Conservation (phyloP, 371 early-diverging fungal genomes). For the Aphelidium insulamus region DNA sequence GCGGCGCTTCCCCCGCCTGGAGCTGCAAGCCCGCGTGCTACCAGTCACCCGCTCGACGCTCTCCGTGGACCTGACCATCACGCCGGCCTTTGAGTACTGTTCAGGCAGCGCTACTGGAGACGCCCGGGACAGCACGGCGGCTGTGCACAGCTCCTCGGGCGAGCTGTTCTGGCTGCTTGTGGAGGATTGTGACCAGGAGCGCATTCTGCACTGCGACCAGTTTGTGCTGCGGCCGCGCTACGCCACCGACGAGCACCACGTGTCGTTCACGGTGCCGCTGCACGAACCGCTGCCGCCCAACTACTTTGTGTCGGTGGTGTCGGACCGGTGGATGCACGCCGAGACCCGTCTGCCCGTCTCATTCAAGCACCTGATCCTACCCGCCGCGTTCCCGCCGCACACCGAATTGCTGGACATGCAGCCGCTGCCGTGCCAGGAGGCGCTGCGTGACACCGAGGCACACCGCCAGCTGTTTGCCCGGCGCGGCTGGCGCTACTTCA, state of each 20-base stretch:
- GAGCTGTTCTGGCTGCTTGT: slow-evolving; percentile 85
- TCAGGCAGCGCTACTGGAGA: too few species aligned
- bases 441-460: slow-evolving; percentile 43
- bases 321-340: slow-evolving; percentile 85
- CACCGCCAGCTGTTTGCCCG: too few species aligned
- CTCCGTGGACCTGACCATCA: slow-evolving; percentile 66
- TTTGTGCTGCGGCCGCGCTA: slow-evolving; percentile 61
- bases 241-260: slow-evolving; percentile 36
- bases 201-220: slow-evolving; percentile 61
- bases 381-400: slow-evolving; percentile 78
- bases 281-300: slow-evolving; percentile 86
- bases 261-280: slow-evolving; percentile 80
- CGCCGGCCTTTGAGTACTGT: slow-evolving; percentile 83
- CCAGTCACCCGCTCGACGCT: slow-evolving; percentile 78
- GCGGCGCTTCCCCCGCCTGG: slow-evolving; percentile 79
- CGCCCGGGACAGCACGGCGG: too few species aligned
- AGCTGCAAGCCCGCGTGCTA: slow-evolving; percentile 66
- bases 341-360: slow-evolving; percentile 77
- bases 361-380: slow-evolving; percentile 72
- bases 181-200: slow-evolving; percentile 79
- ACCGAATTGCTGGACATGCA: slow-evolving; percentile 84
- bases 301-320: slow-evolving; percentile 71
- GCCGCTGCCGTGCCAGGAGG: slow-evolving; percentile 49
- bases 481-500: slow-evolving; percentile 73
- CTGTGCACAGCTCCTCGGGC: slow-evolving; percentile 49